Evolutionary conservation across 179 eudicot genomes (phyloP), one percentile per base, ranked within the genome.

Genomic region (Spinacia oleracea): DNA sequence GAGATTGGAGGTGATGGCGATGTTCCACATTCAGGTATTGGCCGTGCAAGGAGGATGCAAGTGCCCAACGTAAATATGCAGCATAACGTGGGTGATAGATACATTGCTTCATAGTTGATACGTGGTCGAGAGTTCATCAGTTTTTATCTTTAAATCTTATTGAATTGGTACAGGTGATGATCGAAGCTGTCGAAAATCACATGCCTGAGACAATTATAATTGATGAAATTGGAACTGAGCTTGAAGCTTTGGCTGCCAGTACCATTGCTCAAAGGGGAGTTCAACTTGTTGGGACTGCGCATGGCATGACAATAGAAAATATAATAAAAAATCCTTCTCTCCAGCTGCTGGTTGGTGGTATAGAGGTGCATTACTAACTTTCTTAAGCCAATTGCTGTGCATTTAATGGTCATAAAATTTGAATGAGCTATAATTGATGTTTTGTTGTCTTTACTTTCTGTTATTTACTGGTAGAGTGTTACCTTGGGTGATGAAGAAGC

Each of bases 1-100:
- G 99, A 96, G 90, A 96, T 96, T 70, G 99, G 98, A 75, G 99
- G 98, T 72, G 98, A 96, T 85, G 99, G 98, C 25, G 99, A 96
- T 86, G 91, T 96, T 80, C 99, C 99, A 58, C 99, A 96, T 87
- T 88, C 93, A 38, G 99, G 99, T 59, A 96, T 96, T 69, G 99
- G 99, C 32, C 89, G 92, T 63, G 98, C 99, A 40, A 89, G 99
- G 83, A 92, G 99, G 76, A 93, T 96, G 99, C 99, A 96, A 89
- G 99, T 96, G 73, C 96, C 99, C 77, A 93, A 96, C 82, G 99
- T 96, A 82, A 81, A 88, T 79, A 87, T 93, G 98, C 99, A 96
- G 83, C 99, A 96, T 80, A 85, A 92, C 79, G 99, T 96, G 85
- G 79, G 98, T 82, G 58, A 62, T 72, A 10, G 58, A 62, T 72